Conservation (phyloP, 1,139 yeast species). For the Yamadazyma pseudoaaseri region DNA sequence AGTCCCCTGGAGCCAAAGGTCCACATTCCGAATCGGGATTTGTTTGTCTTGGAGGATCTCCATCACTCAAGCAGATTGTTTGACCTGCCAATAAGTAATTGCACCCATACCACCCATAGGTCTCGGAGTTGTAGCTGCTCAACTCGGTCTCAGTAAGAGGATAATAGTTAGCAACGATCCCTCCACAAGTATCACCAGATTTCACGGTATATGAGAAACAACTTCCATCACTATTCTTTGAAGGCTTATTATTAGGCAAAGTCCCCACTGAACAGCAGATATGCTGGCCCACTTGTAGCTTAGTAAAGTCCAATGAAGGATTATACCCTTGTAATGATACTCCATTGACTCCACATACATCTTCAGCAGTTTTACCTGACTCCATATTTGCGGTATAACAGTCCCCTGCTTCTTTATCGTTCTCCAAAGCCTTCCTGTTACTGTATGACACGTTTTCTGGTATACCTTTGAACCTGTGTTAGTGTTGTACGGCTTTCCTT, state of each 20-base stretch:
- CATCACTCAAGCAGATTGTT: conserved; percentile 14
- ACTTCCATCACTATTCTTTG: conserved; percentile 7
- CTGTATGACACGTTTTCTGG: conserved; percentile 5
- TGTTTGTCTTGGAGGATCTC: conserved; percentile 16
- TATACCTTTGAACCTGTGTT: conserved; percentile 10
- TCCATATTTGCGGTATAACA: conserved; percentile 8
- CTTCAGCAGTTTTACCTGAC: conserved; percentile 8
- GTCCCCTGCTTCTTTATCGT: conserved; percentile 11
- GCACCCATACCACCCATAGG: conserved; percentile 17
- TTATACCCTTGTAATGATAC: conserved; percentile 14
- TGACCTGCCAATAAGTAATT: conserved; percentile 10
- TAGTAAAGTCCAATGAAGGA: conserved; percentile 11
- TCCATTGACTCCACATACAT: conserved; percentile 7
- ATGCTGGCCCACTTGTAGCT: conserved; percentile 7
- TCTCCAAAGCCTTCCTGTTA: conserved; percentile 7
- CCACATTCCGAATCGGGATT: conserved; percentile 17
- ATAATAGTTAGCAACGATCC: conserved; percentile 22
- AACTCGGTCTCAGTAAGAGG: conserved; percentile 25
- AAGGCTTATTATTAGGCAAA: conserved; percentile 7
- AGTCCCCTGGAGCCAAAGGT: conserved; percentile 16
- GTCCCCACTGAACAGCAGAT: conserved; percentile 9
- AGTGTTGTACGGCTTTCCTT: conserved; percentile 10
- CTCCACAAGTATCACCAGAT: conserved; percentile 9
- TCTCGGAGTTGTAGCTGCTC: conserved; percentile 11
- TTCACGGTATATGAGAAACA: conserved; percentile 5